These are phyloP conservation scores for Trichoderma virens DNA, from an alignment of 495 filamentous ascomycete species.

Conservation along the genomic window DNA sequence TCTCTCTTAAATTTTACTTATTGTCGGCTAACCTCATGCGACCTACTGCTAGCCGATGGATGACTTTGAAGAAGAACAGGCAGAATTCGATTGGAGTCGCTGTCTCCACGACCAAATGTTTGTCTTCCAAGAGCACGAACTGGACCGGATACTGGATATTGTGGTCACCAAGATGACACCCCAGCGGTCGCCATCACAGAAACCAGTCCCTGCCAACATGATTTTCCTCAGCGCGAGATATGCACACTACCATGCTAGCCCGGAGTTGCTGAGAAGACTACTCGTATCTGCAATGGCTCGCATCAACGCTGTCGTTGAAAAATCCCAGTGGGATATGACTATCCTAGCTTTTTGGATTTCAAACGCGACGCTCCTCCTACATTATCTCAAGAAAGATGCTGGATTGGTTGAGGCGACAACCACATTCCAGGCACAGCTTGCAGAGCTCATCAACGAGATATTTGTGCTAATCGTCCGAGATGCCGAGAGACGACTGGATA, in stretches of 20 bases:
- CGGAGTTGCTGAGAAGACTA: conserved; percentile 71
- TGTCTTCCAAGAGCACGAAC: conserved; percentile 91
- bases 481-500: conserved; percentile 95
- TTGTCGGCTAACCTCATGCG: conserved; percentile 12
- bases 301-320: conserved; percentile 92
- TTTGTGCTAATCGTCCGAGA: conserved; percentile 98
- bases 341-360: conserved; percentile 98
- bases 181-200: conserved; percentile 89
- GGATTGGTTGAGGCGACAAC: conserved; percentile 75
- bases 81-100: conserved; percentile 95
- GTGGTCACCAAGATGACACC: conserved; percentile 98
- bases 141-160: conserved; percentile 84
- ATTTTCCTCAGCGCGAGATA: conserved; percentile 94
- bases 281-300: conserved; percentile 86
- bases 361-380: conserved; percentile 87
- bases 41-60: conserved; percentile 55
- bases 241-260: conserved; percentile 90
- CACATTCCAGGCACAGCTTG: conserved; percentile 85
- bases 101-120: conserved; percentile 99
- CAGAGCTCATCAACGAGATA: conserved; percentile 95
- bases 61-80: conserved; percentile 79
- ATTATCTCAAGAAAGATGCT: conserved; percentile 93
- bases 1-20: not conserved
- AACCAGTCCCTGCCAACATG: conserved; percentile 94
- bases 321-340: conserved; percentile 98